Evolutionary conservation across 208 protist species (phyloP).

Genomic region (Leishmania martiniquensis): DNA sequence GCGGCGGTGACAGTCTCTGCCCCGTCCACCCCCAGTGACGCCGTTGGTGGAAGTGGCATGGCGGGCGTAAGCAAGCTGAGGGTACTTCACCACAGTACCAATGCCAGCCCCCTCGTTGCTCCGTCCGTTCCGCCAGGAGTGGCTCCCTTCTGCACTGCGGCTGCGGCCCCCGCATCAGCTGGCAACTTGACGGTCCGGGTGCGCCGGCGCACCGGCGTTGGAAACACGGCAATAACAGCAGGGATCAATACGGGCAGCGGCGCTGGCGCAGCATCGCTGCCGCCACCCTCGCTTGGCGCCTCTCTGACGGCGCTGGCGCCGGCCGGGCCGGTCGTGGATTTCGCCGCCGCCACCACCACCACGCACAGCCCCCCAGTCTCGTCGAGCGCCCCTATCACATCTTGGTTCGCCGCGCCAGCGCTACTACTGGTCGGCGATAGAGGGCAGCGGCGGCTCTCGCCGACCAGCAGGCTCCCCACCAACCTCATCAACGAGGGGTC

Average conservation of each 20-base stretch:
- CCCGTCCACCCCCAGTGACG: background rate
- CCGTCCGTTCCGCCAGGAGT: background rate
- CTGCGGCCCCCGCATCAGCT: background rate
- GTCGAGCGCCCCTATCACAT: background rate
- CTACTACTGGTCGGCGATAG: background rate
- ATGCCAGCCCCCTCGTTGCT: background rate
- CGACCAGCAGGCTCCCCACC: slow-evolving; percentile 38
- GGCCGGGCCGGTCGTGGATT: background rate
- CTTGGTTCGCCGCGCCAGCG: background rate
- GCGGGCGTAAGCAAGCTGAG: background rate
- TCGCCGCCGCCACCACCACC: background rate
- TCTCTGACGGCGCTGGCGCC: background rate
- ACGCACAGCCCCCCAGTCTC: background rate
- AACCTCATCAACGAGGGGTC: slow-evolving; percentile 45
- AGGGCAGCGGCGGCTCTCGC: slow-evolving; percentile 19
- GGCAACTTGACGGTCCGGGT: slow-evolving; percentile 16
- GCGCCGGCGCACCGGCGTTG: slow-evolving; percentile 10
- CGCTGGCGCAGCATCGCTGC: background rate
- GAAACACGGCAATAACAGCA: background rate
- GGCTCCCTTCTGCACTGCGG: background rate
- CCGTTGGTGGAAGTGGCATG: background rate
- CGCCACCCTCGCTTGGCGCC: background rate
- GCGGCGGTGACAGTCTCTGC: background rate
- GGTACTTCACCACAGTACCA: background rate
- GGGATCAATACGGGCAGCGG: background rate